Conservation (phyloP, 805 yeast species). For the Yarrowia sp. region DNA sequence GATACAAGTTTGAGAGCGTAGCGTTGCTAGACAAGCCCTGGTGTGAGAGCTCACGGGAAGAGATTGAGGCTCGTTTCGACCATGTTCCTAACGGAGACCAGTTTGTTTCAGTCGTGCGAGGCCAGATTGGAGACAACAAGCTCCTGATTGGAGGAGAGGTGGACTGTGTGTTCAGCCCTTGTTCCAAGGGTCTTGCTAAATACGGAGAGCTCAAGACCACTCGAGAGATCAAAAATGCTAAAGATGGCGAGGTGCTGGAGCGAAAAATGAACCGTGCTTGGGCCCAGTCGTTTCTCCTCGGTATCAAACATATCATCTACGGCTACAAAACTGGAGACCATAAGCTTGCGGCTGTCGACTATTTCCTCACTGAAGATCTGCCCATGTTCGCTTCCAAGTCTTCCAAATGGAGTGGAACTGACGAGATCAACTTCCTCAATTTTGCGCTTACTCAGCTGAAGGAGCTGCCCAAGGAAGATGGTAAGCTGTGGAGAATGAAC, state of each 20-base stretch:
- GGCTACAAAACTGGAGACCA: conserved; percentile 85
- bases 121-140: conserved; percentile 79
- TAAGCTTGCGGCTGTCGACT: conserved; percentile 71
- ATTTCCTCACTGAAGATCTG: conserved; percentile 75
- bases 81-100: conserved; percentile 66
- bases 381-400: conserved; percentile 55
- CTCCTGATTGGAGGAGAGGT: conserved; percentile 86
- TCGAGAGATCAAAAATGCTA: conserved; percentile 59
- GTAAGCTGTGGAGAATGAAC: conserved; percentile 42
- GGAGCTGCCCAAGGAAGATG: conserved; percentile 62
- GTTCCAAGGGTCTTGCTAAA: conserved; percentile 52
- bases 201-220: conserved; percentile 87
- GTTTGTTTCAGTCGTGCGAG: conserved; percentile 77
- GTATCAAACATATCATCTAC: conserved; percentile 78
- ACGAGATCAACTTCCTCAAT: conserved; percentile 84
- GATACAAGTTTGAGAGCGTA: conserved; percentile 85
- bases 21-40: conserved; percentile 81
- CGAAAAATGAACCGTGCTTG: conserved; percentile 79
- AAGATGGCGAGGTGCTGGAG: conserved; percentile 72
- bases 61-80: conserved; percentile 70
- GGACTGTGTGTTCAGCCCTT: conserved; percentile 85
- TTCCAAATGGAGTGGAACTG: conserved; percentile 74
- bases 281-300: conserved; percentile 92
- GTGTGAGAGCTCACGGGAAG: conserved; percentile 67
- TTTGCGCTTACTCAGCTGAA: conserved; percentile 78